phyloP scores from a whole-genome alignment of 1,139 yeast species.

The Yamadazyma mexicana region DNA sequence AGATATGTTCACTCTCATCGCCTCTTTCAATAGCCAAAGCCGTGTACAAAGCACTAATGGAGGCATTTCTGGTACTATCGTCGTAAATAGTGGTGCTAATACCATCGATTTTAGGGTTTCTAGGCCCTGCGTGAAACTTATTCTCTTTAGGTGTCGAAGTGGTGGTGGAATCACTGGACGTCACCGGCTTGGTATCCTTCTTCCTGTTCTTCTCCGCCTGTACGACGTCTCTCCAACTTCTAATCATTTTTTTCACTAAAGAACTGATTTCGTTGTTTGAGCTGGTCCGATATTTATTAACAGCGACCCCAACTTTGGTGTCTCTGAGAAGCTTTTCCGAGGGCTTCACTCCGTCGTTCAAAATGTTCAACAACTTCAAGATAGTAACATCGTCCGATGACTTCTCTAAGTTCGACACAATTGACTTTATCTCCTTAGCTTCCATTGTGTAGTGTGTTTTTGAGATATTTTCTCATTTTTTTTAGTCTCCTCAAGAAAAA shows the following conservation, averaged over 20 bases:
- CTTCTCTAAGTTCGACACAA: conserved; percentile 72
- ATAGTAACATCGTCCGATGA: conserved; percentile 67
- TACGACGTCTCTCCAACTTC: conserved; percentile 88
- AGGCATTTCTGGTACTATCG: conserved; percentile 80
- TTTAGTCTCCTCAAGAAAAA: not conserved
- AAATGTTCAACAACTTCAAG: conserved; percentile 61
- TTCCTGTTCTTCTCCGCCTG: conserved; percentile 64
- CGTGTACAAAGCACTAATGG: conserved; percentile 80
- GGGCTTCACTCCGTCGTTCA: conserved; percentile 76
- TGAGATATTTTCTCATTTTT: conserved; percentile 2
- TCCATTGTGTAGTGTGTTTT: conserved; percentile 48
- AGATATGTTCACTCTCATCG: conserved; percentile 50
- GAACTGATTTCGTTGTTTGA: conserved; percentile 63
- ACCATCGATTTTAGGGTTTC: conserved; percentile 82
- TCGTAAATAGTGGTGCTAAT: conserved; percentile 67
- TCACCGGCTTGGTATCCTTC: conserved; percentile 21
- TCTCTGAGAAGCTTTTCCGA: conserved; percentile 82
- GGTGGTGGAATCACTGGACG: conserved; percentile 7
- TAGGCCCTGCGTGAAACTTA: conserved; percentile 44
- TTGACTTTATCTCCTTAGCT: conserved; percentile 68
- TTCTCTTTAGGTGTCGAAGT: conserved; percentile 22
- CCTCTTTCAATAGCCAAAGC: conserved; percentile 83
- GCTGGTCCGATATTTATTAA: conserved; percentile 80
- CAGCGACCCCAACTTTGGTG: conserved; percentile 98
- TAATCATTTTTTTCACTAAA: conserved; percentile 79